Evolutionary conservation across 345 rosid genomes (phyloP).

Genomic region (Eucalyptus cloeziana): DNA sequence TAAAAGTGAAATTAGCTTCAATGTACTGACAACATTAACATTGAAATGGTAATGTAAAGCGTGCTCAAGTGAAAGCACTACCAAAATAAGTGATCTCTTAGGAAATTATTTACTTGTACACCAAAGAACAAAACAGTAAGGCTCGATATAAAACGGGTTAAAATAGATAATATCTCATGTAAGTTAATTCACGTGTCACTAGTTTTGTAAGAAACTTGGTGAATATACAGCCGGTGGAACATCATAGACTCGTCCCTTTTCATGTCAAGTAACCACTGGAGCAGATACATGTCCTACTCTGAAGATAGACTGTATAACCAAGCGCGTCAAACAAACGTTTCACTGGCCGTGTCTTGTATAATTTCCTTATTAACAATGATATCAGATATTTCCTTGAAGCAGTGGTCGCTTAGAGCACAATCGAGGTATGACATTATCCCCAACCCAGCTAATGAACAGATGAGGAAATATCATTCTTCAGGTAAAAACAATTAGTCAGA

Average conservation of each 20-base stretch:
- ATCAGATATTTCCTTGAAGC: not conserved
- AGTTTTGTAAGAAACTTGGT: not conserved
- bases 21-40: not conserved
- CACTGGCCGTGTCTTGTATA: not conserved
- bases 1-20: not conserved
- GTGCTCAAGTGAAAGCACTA: not conserved
- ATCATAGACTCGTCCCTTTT: not conserved
- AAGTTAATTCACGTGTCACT: not conserved
- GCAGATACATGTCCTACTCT: not conserved
- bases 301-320: not conserved
- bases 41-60: not conserved
- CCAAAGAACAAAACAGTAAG: not conserved
- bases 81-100: not conserved
- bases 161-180: too few species aligned
- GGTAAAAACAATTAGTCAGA: not conserved
- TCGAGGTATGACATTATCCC: not conserved
- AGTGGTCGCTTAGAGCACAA: not conserved
- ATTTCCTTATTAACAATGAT: not conserved
- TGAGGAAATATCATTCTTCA: not conserved
- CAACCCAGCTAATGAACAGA: not conserved
- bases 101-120: not conserved
- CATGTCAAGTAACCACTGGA: not conserved
- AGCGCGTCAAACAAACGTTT: not conserved
- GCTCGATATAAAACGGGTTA: not conserved
- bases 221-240: not conserved